phyloP scores from a whole-genome alignment of 225 moss, liverwort and hornwort species.

The Lunularia cruciata region DNA sequence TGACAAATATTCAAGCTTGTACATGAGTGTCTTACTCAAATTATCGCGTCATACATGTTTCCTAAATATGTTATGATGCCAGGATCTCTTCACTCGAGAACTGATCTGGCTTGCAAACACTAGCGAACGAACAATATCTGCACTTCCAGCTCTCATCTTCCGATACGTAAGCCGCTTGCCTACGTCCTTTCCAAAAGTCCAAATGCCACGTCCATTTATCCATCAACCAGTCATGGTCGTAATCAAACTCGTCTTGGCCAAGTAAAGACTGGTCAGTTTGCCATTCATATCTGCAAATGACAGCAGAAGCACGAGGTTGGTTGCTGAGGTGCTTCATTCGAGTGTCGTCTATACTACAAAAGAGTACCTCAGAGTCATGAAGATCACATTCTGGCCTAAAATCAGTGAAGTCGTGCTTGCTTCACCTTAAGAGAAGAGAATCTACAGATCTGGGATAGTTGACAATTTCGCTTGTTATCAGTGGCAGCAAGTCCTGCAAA shows the following conservation, averaged over 20 bases:
- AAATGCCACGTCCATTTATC: slow-evolving; percentile 80
- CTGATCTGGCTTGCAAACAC: slow-evolving; percentile 51
- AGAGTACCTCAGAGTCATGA: not conserved
- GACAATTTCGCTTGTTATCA: slow-evolving; percentile 54
- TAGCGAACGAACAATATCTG: slow-evolving; percentile 75
- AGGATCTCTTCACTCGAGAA: no score
- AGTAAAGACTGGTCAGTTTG: slow-evolving; percentile 86
- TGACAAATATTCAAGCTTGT: no score
- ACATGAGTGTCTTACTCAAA: no score
- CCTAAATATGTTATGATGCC: no score
- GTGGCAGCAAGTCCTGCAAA: slow-evolving; percentile 59
- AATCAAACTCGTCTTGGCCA: slow-evolving; percentile 81
- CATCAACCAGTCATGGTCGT: slow-evolving; percentile 84
- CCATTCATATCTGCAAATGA: slow-evolving; percentile 73
- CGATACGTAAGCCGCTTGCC: slow-evolving; percentile 70
- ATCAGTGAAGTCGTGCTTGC: not conserved
- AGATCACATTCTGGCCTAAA: not conserved
- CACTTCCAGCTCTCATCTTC: slow-evolving; percentile 93
- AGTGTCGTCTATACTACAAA: not conserved
- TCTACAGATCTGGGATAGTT: slow-evolving; percentile 62
- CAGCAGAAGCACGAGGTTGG: not conserved
- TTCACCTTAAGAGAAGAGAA: slow-evolving; percentile 74
- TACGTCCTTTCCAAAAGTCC: slow-evolving; percentile 76
- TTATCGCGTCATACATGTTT: no score
- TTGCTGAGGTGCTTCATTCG: not conserved